Evolutionary conservation across 176 grass and related monocot genomes (phyloP).

Genomic region (Panicum miliaceum): DNA sequence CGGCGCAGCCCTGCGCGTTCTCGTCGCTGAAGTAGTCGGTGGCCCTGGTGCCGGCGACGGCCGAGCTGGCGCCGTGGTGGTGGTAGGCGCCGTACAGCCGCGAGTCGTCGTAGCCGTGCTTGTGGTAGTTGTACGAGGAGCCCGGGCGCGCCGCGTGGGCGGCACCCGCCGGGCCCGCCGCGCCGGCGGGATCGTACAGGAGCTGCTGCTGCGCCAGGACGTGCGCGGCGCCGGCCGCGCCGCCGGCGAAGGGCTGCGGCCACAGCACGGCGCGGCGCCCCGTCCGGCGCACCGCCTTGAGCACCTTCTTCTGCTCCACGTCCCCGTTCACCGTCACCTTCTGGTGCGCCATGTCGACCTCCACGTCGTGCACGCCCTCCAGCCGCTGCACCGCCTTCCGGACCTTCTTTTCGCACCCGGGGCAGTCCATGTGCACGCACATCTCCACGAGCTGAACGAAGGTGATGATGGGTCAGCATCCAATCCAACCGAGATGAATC

Average conservation of each 20-base stretch:
- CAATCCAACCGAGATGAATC: not conserved
- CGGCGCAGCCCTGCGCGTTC: constrained; percentile 71
- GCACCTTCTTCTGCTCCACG: constrained; percentile 90
- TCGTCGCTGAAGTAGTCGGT: constrained; percentile 85
- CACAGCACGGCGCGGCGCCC: constrained; percentile 85
- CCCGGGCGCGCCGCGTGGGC: constrained; percentile 27
- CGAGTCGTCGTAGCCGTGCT: constrained; percentile 84
- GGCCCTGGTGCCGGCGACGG: constrained; percentile 51
- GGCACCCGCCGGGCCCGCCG: constrained; percentile 2
- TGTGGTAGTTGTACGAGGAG: constrained; percentile 93
- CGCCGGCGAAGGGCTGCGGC: constrained; percentile 59
- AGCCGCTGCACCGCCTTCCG: constrained; percentile 70
- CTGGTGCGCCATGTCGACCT: constrained; percentile 86
- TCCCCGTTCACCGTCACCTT: constrained; percentile 88
- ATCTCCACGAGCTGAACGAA: constrained; percentile 70
- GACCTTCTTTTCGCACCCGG: constrained; percentile 86
- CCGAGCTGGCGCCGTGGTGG: constrained; percentile 44
- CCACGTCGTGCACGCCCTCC: constrained; percentile 72
- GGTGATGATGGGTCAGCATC: not conserved
- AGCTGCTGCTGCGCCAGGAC: constrained; percentile 43
- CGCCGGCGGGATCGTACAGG: constrained; percentile 54
- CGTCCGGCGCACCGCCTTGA: constrained; percentile 75
- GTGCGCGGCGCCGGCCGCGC: constrained; percentile 23
- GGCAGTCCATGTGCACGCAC: constrained; percentile 93
- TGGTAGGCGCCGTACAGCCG: constrained; percentile 52